These are phyloP conservation scores for Panus rudis DNA, from an alignment of 768 basidiomycete species.

Conservation along the genomic window DNA sequence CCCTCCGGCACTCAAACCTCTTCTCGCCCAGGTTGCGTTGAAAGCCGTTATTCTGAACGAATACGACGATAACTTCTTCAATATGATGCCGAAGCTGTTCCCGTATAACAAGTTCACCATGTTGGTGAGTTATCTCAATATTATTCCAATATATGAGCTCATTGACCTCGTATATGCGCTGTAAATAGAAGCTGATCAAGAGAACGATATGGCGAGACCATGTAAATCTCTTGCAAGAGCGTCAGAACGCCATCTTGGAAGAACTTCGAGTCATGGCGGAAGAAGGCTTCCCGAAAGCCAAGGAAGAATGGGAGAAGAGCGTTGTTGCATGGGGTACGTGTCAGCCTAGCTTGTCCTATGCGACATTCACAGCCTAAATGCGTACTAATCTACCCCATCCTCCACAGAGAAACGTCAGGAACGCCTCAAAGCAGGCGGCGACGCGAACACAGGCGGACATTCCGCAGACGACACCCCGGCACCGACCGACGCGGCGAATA, in stretches of 20 bases:
- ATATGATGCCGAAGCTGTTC: conserved; percentile 77
- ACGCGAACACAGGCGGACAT: conserved; percentile 20
- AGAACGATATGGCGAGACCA: conserved; percentile 80
- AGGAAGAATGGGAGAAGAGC: conserved; percentile 72
- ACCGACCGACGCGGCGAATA: conserved; percentile 12
- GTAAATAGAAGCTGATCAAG: conserved; percentile 80
- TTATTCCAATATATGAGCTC: not conserved
- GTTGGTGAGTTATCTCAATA: conserved; percentile 44
- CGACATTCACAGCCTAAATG: too few relatives aligned
- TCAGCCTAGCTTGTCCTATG: conserved; percentile 1
- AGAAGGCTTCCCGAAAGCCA: conserved; percentile 59
- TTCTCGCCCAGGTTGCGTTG: conserved; percentile 63
- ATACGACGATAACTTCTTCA: conserved; percentile 91
- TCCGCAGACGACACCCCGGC: conserved; percentile 31
- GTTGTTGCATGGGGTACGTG: conserved; percentile 59
- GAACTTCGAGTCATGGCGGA: conserved; percentile 57
- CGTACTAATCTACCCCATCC: not conserved
- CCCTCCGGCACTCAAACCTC: conserved; percentile 70
- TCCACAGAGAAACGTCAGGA: conserved; percentile 40
- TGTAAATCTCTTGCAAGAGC: conserved; percentile 51
- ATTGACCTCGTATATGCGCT: not conserved
- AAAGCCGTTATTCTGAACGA: conserved; percentile 78
- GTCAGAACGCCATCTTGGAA: conserved; percentile 61
- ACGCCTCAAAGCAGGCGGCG: conserved; percentile 27
- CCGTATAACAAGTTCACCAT: conserved; percentile 96